A percentile compares a stretch with the other conserved stretches of the same genome.
Conservation (phyloP, 371 early-diverging fungal species). For the Dinochytrium kinnereticum region DNA sequence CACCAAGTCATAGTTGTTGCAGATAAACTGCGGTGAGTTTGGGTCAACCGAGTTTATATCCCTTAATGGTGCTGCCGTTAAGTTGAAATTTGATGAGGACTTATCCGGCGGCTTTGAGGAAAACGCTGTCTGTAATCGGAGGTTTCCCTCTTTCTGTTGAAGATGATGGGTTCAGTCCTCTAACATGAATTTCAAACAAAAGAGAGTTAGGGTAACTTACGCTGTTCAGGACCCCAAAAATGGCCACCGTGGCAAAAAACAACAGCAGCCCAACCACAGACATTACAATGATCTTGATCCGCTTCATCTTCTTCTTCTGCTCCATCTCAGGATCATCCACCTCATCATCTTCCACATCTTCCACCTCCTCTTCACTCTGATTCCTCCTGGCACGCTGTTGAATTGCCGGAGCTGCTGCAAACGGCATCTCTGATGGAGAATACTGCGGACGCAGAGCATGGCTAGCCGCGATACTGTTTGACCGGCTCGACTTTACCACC, state of each 20-base stretch:
- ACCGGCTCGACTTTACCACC: no score
- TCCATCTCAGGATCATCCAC: neutral
- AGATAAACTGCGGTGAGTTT: neutral
- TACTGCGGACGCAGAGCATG: no score
- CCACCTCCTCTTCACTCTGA: no score
- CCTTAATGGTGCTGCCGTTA: neutral
- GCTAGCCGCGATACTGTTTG: no score
- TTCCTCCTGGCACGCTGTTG: no score
- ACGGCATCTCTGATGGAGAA: no score
- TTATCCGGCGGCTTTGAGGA: neutral
- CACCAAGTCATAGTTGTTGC: conserved; percentile 16
- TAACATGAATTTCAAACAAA: neutral
- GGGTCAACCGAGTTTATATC: neutral
- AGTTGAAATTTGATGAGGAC: neutral
- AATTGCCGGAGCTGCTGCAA: no score
- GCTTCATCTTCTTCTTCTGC: neutral
- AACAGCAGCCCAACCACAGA: neutral
- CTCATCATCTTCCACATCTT: neutral
- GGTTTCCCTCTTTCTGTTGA: conserved; percentile 17
- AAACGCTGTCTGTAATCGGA: conserved; percentile 7
- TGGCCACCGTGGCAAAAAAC: conserved; percentile 13
- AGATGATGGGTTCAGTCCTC: neutral
- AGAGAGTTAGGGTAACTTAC: neutral
- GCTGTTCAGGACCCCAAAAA: conserved; percentile 7
- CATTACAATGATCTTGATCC: neutral